Percentiles rank a stretch among this genome's conserved stretches.
Conservation (phyloP, 108 stramenopile genomes). For the Fistulifera pelliculosa region DNA sequence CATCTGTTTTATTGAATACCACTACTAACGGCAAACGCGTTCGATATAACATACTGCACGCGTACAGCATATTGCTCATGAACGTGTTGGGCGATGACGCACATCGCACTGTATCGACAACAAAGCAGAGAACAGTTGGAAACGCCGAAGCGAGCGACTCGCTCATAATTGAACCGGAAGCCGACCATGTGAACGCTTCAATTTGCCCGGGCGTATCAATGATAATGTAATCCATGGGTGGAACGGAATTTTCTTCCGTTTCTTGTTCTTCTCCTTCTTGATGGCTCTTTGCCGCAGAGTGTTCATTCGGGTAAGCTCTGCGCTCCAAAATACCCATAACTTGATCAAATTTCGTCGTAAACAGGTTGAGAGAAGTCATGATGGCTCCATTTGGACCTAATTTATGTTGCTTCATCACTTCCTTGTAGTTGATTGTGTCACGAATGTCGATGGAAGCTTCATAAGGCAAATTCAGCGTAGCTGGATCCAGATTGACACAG, state of each 20-base stretch:
- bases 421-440: conserved; percentile 96
- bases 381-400: conserved; percentile 99
- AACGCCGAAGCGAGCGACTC: conserved; percentile 89
- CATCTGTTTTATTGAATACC: conserved; percentile 94
- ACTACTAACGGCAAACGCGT: conserved; percentile 91
- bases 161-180: conserved; percentile 91
- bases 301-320: conserved; percentile 35
- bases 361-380: conserved; percentile 95
- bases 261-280: conserved; percentile 16
- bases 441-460: conserved; percentile 96
- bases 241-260: conserved; percentile 1
- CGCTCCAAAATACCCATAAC: conserved; percentile 89
- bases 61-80: conserved; percentile 99
- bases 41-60: conserved; percentile 94
- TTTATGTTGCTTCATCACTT: conserved; percentile 97
- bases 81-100: conserved; percentile 91
- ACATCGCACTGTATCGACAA: conserved; percentile 95
- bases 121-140: conserved; percentile 93
- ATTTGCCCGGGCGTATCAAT: conserved; percentile 99
- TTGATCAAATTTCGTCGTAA: conserved; percentile 98
- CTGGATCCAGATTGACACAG: conserved; percentile 96
- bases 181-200: conserved; percentile 99
- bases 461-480: conserved; percentile 86
- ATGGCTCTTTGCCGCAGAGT: too few species aligned
- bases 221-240: conserved; percentile 67